Percentiles rank a stretch among this genome's conserved stretches.
These are phyloP conservation scores for Apiotrichum sp. DNA, from an alignment of 1,284 basidiomycete species.

Conservation along the genomic window DNA sequence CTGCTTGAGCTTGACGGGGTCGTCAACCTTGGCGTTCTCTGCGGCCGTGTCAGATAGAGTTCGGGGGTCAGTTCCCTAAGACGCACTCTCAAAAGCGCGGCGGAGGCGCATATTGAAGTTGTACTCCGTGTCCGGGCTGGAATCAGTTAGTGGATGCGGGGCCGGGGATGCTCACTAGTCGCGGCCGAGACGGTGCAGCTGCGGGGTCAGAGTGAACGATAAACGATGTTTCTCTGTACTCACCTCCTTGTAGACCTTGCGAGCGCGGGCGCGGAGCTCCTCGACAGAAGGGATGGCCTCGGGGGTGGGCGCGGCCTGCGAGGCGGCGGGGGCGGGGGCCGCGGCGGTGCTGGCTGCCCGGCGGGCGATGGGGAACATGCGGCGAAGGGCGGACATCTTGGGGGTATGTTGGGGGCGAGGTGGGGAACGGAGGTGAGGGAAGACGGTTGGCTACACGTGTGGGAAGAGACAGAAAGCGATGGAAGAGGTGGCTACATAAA, in stretches of 20 bases:
- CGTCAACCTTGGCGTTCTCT: slow-evolving; percentile 68
- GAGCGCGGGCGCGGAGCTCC: slow-evolving; percentile 33
- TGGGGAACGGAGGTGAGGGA: too few relatives aligned
- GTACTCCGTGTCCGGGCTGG: slow-evolving; percentile 44
- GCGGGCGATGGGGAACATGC: slow-evolving; percentile 7
- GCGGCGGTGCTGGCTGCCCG: slow-evolving; percentile 10
- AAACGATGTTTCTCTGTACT: not conserved
- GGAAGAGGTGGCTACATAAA: too few relatives aligned
- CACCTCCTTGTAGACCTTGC: slow-evolving; percentile 47
- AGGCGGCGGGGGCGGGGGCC: slow-evolving; percentile 1
- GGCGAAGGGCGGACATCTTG: slow-evolving; percentile 8
- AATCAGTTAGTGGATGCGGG: slow-evolving; percentile 4
- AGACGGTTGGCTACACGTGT: not conserved
- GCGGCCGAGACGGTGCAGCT: slow-evolving; percentile 46
- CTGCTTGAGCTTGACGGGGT: slow-evolving; percentile 67
- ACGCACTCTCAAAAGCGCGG: slow-evolving; percentile 46
- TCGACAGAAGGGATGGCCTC: slow-evolving; percentile 9
- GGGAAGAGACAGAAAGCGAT: not conserved
- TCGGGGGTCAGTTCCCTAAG: not conserved
- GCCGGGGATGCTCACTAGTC: slow-evolving; percentile 38
- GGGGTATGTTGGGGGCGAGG: not conserved
- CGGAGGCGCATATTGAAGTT: slow-evolving; percentile 46
- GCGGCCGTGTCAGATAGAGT: slow-evolving; percentile 4
- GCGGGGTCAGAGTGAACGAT: not conserved
- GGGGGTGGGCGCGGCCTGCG: not conserved